phyloP scores from a whole-genome alignment of 768 basidiomycete species.

The Lactarius hengduanensis region DNA sequence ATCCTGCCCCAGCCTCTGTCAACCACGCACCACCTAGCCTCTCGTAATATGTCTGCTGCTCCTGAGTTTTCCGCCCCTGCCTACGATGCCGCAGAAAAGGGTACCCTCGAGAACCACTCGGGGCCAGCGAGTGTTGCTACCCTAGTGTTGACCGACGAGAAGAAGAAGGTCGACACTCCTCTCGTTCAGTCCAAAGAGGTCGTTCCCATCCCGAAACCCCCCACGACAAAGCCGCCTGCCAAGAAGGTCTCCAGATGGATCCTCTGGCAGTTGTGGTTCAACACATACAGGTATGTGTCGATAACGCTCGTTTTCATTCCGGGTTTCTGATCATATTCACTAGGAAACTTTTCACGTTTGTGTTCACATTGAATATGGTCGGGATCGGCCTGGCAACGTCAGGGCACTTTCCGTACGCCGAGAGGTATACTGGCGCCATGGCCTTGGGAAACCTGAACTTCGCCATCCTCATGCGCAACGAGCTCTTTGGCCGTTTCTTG shows the following conservation, averaged over 20 bases:
- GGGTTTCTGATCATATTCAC: background rate
- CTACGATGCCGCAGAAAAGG: conserved; percentile 37
- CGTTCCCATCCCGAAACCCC: conserved; percentile 31
- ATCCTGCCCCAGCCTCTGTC: background rate
- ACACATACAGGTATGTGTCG: conserved; percentile 62
- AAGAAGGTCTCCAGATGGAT: conserved; percentile 60
- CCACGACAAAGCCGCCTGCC: conserved; percentile 39
- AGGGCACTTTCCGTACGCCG: conserved; percentile 67
- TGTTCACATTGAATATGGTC: conserved; percentile 57
- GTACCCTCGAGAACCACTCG: conserved; percentile 29
- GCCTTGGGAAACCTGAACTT: conserved; percentile 71
- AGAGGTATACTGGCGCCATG: conserved; percentile 63
- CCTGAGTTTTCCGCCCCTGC: conserved; percentile 29
- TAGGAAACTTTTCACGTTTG: conserved; percentile 72
- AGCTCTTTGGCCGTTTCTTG: conserved; percentile 74
- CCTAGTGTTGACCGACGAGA: conserved; percentile 29
- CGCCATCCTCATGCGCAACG: conserved; percentile 77
- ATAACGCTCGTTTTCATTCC: background rate
- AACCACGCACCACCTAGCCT: conserved; percentile 28
- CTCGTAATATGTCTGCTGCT: conserved; percentile 29
- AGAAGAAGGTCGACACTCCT: conserved; percentile 24
- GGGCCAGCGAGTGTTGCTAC: conserved; percentile 16
- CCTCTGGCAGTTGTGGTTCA: conserved; percentile 69
- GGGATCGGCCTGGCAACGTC: conserved; percentile 59
- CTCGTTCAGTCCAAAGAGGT: conserved; percentile 40